Evolutionary conservation across 73 alveolate species (phyloP).

Genomic region (Tetrahymena thermophila): DNA sequence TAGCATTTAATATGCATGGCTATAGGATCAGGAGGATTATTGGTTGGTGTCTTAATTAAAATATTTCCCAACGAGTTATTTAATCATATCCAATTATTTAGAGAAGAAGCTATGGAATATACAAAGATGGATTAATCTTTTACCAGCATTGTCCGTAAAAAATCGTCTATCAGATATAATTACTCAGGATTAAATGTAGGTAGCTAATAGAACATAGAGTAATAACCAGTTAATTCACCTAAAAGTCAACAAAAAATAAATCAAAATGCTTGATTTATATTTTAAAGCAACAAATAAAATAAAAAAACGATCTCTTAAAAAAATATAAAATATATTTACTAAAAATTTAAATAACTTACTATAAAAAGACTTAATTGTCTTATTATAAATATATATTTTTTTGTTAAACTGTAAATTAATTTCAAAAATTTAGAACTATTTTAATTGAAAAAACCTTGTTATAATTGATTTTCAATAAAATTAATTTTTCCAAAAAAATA

Average conservation of each 20-base stretch:
- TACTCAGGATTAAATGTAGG: not conserved
- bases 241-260: not conserved
- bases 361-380: not conserved
- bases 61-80: constrained; percentile 17
- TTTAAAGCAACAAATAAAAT: not conserved
- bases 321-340: not conserved
- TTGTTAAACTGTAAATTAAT: not conserved
- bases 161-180: constrained; percentile 18
- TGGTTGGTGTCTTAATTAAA: constrained; percentile 25
- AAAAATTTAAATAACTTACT: not conserved
- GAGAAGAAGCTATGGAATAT: constrained; percentile 27
- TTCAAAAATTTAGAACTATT: too few relatives aligned
- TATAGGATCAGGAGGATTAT: constrained; percentile 46
- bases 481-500: too few relatives aligned
- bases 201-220: not conserved
- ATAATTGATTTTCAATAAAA: too few relatives aligned
- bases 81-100: constrained; percentile 18
- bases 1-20: constrained; percentile 64
- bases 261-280: not conserved
- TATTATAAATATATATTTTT: not conserved
- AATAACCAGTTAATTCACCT: not conserved
- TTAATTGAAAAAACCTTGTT: too few relatives aligned
- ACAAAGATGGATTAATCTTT: constrained; percentile 34
- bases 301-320: not conserved
- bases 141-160: constrained; percentile 32